A percentile compares a stretch with the other conserved stretches of the same genome.
These are phyloP conservation scores for Emergomyces orientalis DNA, from an alignment of 2,329 filamentous ascomycete species.

Conservation along the genomic window DNA sequence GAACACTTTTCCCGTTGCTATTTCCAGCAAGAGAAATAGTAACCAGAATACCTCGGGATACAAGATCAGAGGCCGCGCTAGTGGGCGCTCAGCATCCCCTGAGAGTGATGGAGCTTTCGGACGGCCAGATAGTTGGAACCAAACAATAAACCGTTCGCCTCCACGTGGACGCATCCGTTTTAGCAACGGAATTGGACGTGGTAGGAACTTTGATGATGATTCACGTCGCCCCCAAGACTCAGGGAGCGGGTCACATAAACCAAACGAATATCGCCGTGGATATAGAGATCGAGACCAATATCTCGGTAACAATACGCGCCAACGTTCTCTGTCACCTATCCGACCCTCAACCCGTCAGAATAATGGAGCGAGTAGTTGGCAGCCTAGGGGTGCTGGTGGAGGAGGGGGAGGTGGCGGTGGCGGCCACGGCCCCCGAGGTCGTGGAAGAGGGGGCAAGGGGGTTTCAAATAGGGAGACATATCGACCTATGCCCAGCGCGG, in stretches of 20 bases:
- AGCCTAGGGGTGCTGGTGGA: conserved; percentile 10
- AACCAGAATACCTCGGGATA: conserved; percentile 22
- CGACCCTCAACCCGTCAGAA: conserved; percentile 15
- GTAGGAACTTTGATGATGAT: conserved; percentile 20
- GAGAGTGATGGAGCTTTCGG: conserved; percentile 30
- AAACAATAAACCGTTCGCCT: conserved; percentile 20
- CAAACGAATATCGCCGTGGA: conserved; percentile 14
- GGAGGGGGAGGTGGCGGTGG: conserved; percentile 17
- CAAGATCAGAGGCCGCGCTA: conserved; percentile 31
- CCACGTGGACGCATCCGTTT: conserved; percentile 30
- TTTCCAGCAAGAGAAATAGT: conserved; percentile 13
- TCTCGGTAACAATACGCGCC: conserved; percentile 18
- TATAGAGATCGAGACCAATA: conserved; percentile 25
- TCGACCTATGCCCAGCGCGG: conserved; percentile 27
- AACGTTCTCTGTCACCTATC: conserved; percentile 28
- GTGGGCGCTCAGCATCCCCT: conserved; percentile 22
- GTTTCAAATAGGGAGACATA: conserved; percentile 21
- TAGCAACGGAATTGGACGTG: conserved; percentile 24
- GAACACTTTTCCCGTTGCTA: conserved; percentile 21
- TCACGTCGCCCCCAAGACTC: conserved; percentile 10
- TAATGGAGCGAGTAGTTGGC: conserved; percentile 18
- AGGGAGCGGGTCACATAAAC: conserved; percentile 9
- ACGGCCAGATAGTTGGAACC: conserved; percentile 21
- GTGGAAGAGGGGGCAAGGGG: conserved; percentile 13
- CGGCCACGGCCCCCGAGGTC: conserved; percentile 18